Evolutionary conservation across 179 eudicot genomes (phyloP).

Genomic region (Amaranthus tricolor): DNA sequence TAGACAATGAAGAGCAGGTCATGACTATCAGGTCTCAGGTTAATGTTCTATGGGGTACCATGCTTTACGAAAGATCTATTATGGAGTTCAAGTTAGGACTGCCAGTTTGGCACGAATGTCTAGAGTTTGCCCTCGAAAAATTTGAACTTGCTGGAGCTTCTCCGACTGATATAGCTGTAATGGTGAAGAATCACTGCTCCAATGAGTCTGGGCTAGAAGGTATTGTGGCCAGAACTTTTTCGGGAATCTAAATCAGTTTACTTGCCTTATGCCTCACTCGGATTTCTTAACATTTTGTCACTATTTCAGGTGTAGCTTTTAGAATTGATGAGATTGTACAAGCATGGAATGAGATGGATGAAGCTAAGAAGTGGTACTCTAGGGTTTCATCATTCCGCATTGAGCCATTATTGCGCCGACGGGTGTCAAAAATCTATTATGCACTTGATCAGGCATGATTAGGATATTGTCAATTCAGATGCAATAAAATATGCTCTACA

Average conservation of each 20-base stretch:
- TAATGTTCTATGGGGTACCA: slow-evolving; percentile 79
- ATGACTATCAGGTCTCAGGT: slow-evolving; percentile 68
- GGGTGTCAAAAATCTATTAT: slow-evolving; percentile 60
- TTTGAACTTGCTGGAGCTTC: slow-evolving; percentile 93
- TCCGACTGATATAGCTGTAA: slow-evolving; percentile 81
- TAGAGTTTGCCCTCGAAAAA: slow-evolving; percentile 83
- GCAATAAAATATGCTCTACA: slow-evolving; percentile 5
- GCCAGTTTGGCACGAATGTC: slow-evolving; percentile 92
- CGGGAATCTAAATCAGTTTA: neutral
- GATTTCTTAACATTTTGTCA: slow-evolving; percentile 20
- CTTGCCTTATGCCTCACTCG: neutral
- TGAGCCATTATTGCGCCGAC: slow-evolving; percentile 74
- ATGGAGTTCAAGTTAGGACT: slow-evolving; percentile 83
- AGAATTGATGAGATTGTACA: slow-evolving; percentile 93
- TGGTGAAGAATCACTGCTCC: slow-evolving; percentile 93
- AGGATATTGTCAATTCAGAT: slow-evolving; percentile 2
- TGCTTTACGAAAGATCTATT: slow-evolving; percentile 89
- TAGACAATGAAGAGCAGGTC: slow-evolving; percentile 55
- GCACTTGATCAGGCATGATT: slow-evolving; percentile 55
- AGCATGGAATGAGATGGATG: slow-evolving; percentile 98
- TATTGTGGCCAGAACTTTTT: slow-evolving; percentile 16
- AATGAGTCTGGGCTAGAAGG: slow-evolving; percentile 77
- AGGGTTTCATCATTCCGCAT: slow-evolving; percentile 67
- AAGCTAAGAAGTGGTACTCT: slow-evolving; percentile 77
- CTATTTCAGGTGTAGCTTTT: slow-evolving; percentile 70